Conservation (phyloP, 106 monocot genomes). For the Platanthera zijinensis region DNA sequence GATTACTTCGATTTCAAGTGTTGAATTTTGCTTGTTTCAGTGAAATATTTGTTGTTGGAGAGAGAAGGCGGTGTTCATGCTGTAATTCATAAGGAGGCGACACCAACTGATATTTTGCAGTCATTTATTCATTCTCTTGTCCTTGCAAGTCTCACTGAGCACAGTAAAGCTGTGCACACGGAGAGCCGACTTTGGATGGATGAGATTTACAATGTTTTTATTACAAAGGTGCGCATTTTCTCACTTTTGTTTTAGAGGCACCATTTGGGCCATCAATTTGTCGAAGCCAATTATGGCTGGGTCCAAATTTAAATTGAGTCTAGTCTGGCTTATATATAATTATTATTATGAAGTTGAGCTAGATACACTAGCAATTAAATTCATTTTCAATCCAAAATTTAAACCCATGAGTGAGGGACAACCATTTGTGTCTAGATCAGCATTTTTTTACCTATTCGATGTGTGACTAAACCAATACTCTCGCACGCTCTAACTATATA, state of each 20-base stretch:
- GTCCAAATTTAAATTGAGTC: too few relatives aligned
- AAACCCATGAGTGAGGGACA: neutral
- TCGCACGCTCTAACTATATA: conserved; percentile 5
- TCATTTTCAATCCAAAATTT: neutral
- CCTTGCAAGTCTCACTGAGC: conserved; percentile 29
- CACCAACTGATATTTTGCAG: conserved; percentile 46
- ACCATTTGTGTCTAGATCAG: too few relatives aligned
- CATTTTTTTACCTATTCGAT: too few relatives aligned
- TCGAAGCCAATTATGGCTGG: too few relatives aligned
- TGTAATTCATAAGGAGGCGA: conserved; percentile 57
- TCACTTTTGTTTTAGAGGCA: neutral
- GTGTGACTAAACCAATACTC: too few relatives aligned
- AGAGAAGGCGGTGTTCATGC: conserved; percentile 33
- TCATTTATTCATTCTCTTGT: conserved; percentile 74
- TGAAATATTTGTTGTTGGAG: conserved; percentile 56
- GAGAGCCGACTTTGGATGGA: conserved; percentile 69
- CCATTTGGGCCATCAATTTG: neutral
- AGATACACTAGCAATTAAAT: neutral
- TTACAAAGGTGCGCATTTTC: conserved; percentile 46
- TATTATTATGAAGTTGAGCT: neutral
- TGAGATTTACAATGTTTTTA: conserved; percentile 44
- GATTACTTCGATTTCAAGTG: too few relatives aligned
- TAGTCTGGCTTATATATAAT: neutral
- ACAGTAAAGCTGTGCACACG: conserved; percentile 34
- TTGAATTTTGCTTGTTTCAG: conserved; percentile 21